phyloP scores from a whole-genome alignment of 192 early-diverging fungal genomes.

The Coemansia sp. region DNA sequence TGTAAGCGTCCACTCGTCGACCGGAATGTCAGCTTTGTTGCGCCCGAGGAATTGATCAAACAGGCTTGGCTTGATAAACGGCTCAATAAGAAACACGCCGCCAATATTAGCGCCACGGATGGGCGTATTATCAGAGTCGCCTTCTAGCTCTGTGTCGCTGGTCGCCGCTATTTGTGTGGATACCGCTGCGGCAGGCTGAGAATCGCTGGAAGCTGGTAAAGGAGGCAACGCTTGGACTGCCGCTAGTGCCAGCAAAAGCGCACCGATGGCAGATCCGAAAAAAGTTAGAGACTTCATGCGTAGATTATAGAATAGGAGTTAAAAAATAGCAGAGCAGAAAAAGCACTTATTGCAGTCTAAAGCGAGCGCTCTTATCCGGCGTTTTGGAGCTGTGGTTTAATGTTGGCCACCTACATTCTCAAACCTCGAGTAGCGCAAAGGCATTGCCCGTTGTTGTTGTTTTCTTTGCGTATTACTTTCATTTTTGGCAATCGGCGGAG shows the following conservation, averaged over 20 bases:
- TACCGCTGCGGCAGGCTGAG: background rate
- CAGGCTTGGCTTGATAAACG: constrained; percentile 55
- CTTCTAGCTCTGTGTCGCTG: background rate
- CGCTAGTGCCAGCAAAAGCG: background rate
- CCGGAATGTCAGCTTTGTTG: constrained; percentile 29
- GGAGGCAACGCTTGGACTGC: background rate
- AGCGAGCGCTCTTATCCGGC: background rate
- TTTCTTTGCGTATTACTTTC: background rate
- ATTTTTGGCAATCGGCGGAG: background rate
- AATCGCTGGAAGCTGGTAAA: background rate
- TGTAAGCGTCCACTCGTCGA: constrained; percentile 59
- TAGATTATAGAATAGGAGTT: background rate
- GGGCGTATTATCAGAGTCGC: constrained; percentile 6
- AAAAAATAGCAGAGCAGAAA: background rate
- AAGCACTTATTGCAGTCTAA: background rate
- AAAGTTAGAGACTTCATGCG: constrained; percentile 5
- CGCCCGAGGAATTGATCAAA: constrained; percentile 46
- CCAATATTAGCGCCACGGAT: constrained; percentile 61
- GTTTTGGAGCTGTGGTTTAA: background rate
- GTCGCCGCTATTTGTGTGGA: background rate
- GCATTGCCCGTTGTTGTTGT: background rate
- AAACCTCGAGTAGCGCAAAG: background rate
- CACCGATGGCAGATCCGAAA: background rate
- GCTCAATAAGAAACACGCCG: constrained; percentile 59
- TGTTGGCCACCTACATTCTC: background rate